These are phyloP conservation scores for Vitis hybrid DNA, from an alignment of 177 flowering plant species.

Conservation along the genomic window DNA sequence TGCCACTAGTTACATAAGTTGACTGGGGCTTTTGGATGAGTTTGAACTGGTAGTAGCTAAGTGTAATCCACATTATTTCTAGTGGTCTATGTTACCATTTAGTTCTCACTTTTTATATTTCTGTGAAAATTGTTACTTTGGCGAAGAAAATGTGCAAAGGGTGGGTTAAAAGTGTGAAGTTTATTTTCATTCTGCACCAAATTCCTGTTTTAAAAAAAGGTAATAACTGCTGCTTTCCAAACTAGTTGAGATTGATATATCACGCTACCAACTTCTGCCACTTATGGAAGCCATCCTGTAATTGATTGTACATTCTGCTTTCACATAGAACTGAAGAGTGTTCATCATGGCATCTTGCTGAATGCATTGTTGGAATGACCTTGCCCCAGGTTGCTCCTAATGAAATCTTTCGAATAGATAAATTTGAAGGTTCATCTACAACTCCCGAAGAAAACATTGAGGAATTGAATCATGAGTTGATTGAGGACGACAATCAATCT, in stretches of 20 bases:
- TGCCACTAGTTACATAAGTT: not conserved
- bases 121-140: too few relatives aligned
- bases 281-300: not conserved
- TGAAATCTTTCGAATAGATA: conserved; percentile 59
- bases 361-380: conserved; percentile 3
- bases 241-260: not conserved
- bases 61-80: not conserved
- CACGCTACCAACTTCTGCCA: not conserved
- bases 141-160: too few relatives aligned
- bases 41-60: not conserved
- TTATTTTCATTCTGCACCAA: not conserved
- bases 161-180: too few relatives aligned
- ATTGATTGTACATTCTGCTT: not conserved
- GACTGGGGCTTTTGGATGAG: not conserved
- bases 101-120: not conserved
- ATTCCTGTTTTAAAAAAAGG: not conserved
- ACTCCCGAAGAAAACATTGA: conserved; percentile 40
- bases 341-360: conserved; percentile 3
- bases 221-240: not conserved
- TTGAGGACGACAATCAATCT: conserved; percentile 29
- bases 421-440: conserved; percentile 45
- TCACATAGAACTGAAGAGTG: not conserved
- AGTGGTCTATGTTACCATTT: too few relatives aligned
- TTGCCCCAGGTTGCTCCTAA: conserved; percentile 67
- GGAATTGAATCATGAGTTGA: conserved; percentile 27